Base-by-base conservation (phyloP, 129 eudicot species). In the Artemisia argyi region DNA sequence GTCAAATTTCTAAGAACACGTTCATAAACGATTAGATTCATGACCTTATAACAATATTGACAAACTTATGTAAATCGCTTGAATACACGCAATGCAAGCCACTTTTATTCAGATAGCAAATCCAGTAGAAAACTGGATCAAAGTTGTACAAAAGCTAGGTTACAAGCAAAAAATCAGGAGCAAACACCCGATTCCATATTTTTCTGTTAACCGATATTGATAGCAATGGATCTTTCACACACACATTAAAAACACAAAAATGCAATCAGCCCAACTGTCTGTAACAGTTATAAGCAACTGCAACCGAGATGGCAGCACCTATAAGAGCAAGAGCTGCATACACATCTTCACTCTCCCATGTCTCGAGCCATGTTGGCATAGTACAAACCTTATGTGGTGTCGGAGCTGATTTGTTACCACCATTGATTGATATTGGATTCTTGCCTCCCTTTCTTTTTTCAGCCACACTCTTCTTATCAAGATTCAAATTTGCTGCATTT, bases 341-440 rank as follows among this genome's bases (percentile, higher is more conserved):
- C 61, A 89, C 90, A 81, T 94, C 99, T 79, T 94, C 99, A 42
- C 86, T 89, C 74, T 94, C 99, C 99, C 97, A 94, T 66, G 81
- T 80, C 75, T 93, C 98, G 19, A 83, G 74, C 99, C 99, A 94
- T 8, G 99, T 82, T 49, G 99, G 99, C 96, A 88, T 86, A 13
- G 84, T 78, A 69, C 87, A 84, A 22, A 75, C 93, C 79, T 79
- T 94, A 47, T 85, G 84, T 42, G 81, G 76, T n/a, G 81, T 48
- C 3, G 80, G 16, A 24, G 54, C 76, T 35, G 79, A 84, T 72
- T 84, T 85, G 60, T 75, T 74, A 71, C 79, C 84, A 22, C 81
- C 79, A 24, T 68, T 87, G 39, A 85, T 59, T 0, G 85, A 83
- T 39, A 83, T 71, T 15, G 76, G 96, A 73, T 82, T 94, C 80